These are phyloP conservation scores for Kwoniella heveanensis DNA, from an alignment of 768 basidiomycete species.

Conservation along the genomic window DNA sequence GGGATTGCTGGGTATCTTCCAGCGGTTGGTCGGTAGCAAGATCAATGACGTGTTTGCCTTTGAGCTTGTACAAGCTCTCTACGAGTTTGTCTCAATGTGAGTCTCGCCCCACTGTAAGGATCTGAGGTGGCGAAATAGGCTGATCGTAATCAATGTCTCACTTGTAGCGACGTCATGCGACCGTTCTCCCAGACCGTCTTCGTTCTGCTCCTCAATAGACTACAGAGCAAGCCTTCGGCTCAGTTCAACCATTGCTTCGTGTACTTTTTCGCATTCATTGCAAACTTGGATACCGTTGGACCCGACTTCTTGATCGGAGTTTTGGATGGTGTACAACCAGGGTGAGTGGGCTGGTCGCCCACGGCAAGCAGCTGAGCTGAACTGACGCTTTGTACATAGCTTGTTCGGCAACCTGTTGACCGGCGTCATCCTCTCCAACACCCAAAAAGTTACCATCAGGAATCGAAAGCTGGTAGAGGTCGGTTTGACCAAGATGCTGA, in stretches of 20 bases:
- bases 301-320: constrained; percentile 78
- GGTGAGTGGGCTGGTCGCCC: constrained; percentile 60
- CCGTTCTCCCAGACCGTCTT: constrained; percentile 73
- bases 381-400: constrained; percentile 57
- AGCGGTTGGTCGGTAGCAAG: constrained; percentile 83
- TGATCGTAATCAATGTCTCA: neutral
- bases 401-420: constrained; percentile 78
- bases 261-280: constrained; percentile 72
- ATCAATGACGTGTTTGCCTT: constrained; percentile 86
- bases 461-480: constrained; percentile 83
- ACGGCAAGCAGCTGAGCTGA: too few relatives aligned
- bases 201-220: constrained; percentile 74
- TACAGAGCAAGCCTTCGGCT: constrained; percentile 87
- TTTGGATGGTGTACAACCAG: constrained; percentile 79
- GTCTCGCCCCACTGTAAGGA: too few relatives aligned
- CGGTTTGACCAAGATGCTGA: constrained; percentile 76
- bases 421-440: constrained; percentile 77
- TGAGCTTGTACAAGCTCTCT: constrained; percentile 78
- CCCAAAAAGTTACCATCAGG: constrained; percentile 75
- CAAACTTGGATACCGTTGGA: constrained; percentile 74
- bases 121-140: too few relatives aligned
- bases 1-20: constrained; percentile 84
- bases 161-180: constrained; percentile 64
- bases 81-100: constrained; percentile 73
- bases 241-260: constrained; percentile 81